Percentiles rank a stretch among this genome's conserved stretches.
These are phyloP conservation scores for Elsinoe fawcettii DNA, from an alignment of 2,329 filamentous ascomycete genomes.

Conservation along the genomic window DNA sequence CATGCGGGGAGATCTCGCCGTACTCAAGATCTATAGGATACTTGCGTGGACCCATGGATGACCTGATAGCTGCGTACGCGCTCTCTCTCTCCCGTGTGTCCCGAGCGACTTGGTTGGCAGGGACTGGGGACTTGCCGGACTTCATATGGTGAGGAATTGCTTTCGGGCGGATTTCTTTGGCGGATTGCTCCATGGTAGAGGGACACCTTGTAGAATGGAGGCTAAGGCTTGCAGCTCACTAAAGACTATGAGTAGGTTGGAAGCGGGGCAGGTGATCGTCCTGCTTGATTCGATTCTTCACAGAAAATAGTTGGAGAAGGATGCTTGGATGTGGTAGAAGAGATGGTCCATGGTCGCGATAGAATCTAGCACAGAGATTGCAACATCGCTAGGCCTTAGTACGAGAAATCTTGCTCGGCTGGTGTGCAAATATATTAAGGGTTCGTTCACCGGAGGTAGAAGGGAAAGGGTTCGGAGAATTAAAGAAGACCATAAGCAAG, in stretches of 20 bases:
- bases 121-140: conserved; percentile 48
- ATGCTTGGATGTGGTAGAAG: conserved; percentile 30
- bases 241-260: background rate
- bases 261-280: background rate
- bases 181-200: conserved; percentile 35
- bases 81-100: conserved; percentile 48
- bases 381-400: background rate
- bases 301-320: conserved; percentile 29
- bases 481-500: background rate
- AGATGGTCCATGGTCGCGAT: conserved; percentile 26
- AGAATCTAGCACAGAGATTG: background rate
- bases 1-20: conserved; percentile 11
- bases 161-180: conserved; percentile 30
- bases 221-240: background rate
- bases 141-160: conserved; percentile 50
- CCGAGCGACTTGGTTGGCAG: conserved; percentile 38
- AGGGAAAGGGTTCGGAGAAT: background rate
- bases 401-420: background rate
- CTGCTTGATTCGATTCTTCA: conserved; percentile 17
- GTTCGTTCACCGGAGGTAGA: background rate
- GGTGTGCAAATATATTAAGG: background rate
- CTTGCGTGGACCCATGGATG: conserved; percentile 45
- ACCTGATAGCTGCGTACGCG: conserved; percentile 51
- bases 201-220: background rate
- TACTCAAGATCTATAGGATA: conserved; percentile 39